Evolutionary conservation across 495 filamentous ascomycete species (phyloP).

Genomic region (Penicillium desertorum): DNA sequence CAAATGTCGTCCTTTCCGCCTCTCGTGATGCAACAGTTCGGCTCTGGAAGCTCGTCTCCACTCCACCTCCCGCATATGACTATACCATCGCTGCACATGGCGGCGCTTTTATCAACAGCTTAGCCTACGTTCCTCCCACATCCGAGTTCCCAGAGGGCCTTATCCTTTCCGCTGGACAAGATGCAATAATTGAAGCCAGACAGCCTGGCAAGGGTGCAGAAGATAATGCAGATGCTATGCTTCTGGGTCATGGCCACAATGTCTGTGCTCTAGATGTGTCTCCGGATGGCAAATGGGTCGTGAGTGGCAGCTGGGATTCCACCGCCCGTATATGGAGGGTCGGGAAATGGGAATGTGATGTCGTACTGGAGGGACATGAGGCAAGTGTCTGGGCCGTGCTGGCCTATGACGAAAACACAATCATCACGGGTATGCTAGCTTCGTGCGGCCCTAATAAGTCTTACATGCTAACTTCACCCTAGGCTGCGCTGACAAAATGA

Average conservation of each 20-base stretch:
- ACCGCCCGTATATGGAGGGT: constrained; percentile 76
- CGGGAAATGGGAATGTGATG: constrained; percentile 72
- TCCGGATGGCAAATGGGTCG: constrained; percentile 65
- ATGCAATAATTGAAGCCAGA: constrained; percentile 89
- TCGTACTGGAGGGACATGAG: constrained; percentile 71
- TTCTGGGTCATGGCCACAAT: constrained; percentile 83
- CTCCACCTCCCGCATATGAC: constrained; percentile 70
- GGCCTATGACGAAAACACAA: constrained; percentile 71
- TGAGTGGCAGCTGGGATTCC: constrained; percentile 95
- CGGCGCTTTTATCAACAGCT: constrained; percentile 77
- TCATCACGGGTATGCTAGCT: constrained; percentile 67
- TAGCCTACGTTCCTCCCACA: constrained; percentile 76
- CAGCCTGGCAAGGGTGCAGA: constrained; percentile 60
- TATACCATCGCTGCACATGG: constrained; percentile 72
- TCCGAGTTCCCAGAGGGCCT: constrained; percentile 72
- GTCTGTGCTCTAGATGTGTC: constrained; percentile 83
- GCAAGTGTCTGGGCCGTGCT: constrained; percentile 89
- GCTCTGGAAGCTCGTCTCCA: constrained; percentile 70
- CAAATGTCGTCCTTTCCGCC: constrained; percentile 73
- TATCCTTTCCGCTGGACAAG: constrained; percentile 81
- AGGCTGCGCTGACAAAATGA: constrained; percentile 83
- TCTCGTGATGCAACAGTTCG: constrained; percentile 91
- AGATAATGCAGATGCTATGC: constrained; percentile 78
- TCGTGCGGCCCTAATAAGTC: not conserved
- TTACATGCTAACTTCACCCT: constrained; percentile 7